A percentile compares a stretch with the other conserved stretches of the same genome.
phyloP scores from a whole-genome alignment of 2,329 filamentous ascomycete genomes.

The Cladophialophora exuberans region DNA sequence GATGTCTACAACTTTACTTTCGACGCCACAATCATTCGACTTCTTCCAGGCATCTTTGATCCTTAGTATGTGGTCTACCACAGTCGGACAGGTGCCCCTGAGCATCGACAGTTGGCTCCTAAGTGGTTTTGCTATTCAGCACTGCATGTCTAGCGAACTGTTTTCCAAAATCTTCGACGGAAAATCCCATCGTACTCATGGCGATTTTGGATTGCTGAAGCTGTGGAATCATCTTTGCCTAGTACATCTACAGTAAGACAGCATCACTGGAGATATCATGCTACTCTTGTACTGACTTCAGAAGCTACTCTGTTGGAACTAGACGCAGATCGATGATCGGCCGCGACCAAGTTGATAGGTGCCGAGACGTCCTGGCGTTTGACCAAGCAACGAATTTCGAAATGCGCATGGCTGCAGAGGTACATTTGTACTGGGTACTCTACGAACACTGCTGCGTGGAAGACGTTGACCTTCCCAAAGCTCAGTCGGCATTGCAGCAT shows the following conservation, averaged over 20 bases:
- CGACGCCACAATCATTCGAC: slow-evolving; percentile 44
- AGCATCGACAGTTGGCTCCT: slow-evolving; percentile 52
- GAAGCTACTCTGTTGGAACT: slow-evolving; percentile 49
- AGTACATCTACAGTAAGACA: slow-evolving; percentile 45
- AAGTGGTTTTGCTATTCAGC: slow-evolving; percentile 49
- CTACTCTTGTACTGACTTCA: not conserved
- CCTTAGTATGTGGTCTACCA: slow-evolving; percentile 52
- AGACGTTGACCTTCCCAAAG: slow-evolving; percentile 40
- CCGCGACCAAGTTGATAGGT: slow-evolving; percentile 43
- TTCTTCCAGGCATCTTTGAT: slow-evolving; percentile 50
- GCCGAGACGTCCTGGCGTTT: slow-evolving; percentile 42
- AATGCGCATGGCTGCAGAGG: slow-evolving; percentile 51
- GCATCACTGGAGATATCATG: not conserved
- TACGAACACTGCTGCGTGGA: slow-evolving; percentile 44
- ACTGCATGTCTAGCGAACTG: slow-evolving; percentile 43
- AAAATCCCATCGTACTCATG: slow-evolving; percentile 29
- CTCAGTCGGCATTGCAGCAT: slow-evolving; percentile 39
- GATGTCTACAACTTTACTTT: slow-evolving; percentile 39
- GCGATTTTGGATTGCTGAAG: slow-evolving; percentile 38
- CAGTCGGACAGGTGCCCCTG: slow-evolving; percentile 48
- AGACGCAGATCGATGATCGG: slow-evolving; percentile 44
- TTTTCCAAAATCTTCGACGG: slow-evolving; percentile 34
- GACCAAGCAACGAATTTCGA: slow-evolving; percentile 50
- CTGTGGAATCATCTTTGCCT: slow-evolving; percentile 52
- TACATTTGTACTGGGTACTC: slow-evolving; percentile 51